Evolutionary conservation across 2,329 filamentous ascomycete genomes (phyloP).

Genomic region (Hypoxylon sp.): DNA sequence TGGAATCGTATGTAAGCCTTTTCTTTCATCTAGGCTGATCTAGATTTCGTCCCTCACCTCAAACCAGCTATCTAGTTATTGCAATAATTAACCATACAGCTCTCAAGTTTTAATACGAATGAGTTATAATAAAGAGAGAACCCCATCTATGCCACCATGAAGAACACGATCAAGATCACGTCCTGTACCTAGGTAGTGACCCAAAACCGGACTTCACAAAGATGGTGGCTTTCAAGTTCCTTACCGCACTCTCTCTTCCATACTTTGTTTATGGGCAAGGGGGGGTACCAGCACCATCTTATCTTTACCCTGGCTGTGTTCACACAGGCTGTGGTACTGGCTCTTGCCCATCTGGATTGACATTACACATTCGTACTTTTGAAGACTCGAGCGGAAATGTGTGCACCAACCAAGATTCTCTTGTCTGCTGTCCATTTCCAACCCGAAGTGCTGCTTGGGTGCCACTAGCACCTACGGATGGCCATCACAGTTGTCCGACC

Average conservation of each 20-base stretch:
- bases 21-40: neutral
- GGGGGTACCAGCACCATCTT: neutral
- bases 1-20: neutral
- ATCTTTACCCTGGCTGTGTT: neutral
- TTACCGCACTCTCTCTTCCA: neutral
- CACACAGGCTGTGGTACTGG: neutral
- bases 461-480: neutral
- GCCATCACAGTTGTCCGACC: neutral
- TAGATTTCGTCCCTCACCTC: neutral
- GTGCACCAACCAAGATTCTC: neutral
- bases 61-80: neutral
- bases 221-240: neutral
- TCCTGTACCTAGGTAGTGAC: neutral
- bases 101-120: neutral
- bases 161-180: neutral
- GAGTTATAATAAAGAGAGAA: neutral
- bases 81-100: neutral
- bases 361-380: neutral
- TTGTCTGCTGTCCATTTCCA: neutral
- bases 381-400: neutral
- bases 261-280: neutral
- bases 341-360: neutral
- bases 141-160: neutral
- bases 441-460: neutral
- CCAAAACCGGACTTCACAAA: neutral